Conservation (phyloP, 768 basidiomycete genomes). For the Russula griseocarnosa region DNA sequence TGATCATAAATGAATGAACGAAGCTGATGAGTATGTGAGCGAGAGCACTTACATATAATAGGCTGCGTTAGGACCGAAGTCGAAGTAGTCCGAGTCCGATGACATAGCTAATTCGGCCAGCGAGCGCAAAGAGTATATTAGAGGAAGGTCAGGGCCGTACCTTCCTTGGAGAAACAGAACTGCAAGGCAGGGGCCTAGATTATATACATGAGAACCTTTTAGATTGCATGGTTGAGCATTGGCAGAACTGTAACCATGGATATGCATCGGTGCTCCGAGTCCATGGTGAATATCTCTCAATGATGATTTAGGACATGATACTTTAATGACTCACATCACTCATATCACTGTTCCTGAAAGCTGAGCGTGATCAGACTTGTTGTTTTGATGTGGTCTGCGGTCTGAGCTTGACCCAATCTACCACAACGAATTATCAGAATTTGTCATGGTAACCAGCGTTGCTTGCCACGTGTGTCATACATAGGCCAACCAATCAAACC, state of each 20-base stretch:
- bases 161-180: background rate
- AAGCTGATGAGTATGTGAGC: background rate
- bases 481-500: too few species aligned
- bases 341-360: too few species aligned
- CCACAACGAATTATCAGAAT: background rate
- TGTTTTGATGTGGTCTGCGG: too few species aligned
- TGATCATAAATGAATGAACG: background rate
- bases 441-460: background rate
- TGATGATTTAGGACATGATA: too few species aligned
- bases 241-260: constrained; percentile 9
- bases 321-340: too few species aligned
- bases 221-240: background rate
- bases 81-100: background rate
- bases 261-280: too few species aligned
- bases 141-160: background rate
- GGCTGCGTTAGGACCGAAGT: constrained; percentile 3
- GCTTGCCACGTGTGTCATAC: too few species aligned
- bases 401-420: background rate
- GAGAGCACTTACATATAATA: constrained; percentile 7
- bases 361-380: too few species aligned
- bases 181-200: background rate
- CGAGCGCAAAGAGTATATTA: background rate
- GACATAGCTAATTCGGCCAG: constrained; percentile 7
- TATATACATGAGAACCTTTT: background rate
- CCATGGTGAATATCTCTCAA: too few species aligned